Base-by-base conservation (phyloP, 2,329 filamentous ascomycete genomes). In the Bipolaris zeicola region DNA sequence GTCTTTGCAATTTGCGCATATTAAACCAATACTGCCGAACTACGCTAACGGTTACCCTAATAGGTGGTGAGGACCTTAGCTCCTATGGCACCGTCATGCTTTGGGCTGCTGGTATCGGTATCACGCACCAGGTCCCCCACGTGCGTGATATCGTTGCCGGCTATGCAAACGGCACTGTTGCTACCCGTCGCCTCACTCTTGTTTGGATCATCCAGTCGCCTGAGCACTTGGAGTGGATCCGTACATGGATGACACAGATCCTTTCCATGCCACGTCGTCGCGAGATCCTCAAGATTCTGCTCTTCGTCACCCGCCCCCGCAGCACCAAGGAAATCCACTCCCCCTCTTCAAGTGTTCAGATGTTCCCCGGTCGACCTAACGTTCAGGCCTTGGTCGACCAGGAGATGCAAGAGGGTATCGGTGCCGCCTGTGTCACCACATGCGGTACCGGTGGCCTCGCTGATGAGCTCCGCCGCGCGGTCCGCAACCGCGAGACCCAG, bases 191-290 rank as follows among this genome's bases (percentile, higher is more conserved):
- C 38, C 79, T 98, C 44, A 91, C 89, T 1, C 86, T 98, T 6
- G 86, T 97, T 58, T 98, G 95, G 95, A 89, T 96, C 70, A 90
- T 98, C 62, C 91, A 95, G 60, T 91, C 92, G 52, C 89, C 90
- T 36, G 90, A 96, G 69, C 88, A 94, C 54, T 84, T 98, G 6
- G 92, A 96, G 75, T 98, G 95, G 94, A 90, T 96, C 57, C 87
- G 91, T 6, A 91, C 91, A 5, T 98, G 91, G 89, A 92, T 93
- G 90, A 92, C 89, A 3, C 83, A 88, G 69, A 91, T 98, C 51
- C 82, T 98, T 31, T 84, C 84, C 53, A 89, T 97, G 83, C 89
- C 91, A 11, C 85, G 87, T 65, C 88, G 93, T 51, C 87, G 90
- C 56, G 91, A 96, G 47, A 83, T 96, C 28, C 84, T 99, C 42